Evolutionary conservation across 148 eudicot species (phyloP).

Genomic region (Agrostemma githago): DNA sequence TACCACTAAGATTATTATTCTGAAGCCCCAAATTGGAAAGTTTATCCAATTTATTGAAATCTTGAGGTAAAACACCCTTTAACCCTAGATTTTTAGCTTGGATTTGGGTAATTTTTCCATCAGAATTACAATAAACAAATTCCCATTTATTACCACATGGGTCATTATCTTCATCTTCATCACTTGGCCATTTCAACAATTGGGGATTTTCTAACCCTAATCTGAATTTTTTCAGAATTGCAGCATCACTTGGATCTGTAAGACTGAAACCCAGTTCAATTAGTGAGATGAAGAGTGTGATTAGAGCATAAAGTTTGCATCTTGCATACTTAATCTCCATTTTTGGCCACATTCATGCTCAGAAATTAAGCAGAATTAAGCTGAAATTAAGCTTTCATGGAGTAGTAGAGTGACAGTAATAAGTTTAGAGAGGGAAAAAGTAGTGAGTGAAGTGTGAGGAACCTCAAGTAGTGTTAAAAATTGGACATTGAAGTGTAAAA

Average conservation of each 20-base stretch:
- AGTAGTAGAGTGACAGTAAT: not conserved
- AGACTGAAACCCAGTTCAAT: slow-evolving; percentile 35
- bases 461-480: not conserved
- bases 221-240: slow-evolving; percentile 59
- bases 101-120: slow-evolving; percentile 62
- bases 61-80: slow-evolving; percentile 64
- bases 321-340: slow-evolving; percentile 14
- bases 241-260: slow-evolving; percentile 67
- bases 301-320: slow-evolving; percentile 3
- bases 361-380: not conserved
- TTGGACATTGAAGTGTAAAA: not conserved
- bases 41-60: slow-evolving; percentile 55
- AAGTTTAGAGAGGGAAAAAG: not conserved
- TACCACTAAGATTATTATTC: slow-evolving; percentile 65
- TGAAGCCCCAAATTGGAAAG: slow-evolving; percentile 77
- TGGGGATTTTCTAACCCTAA: slow-evolving; percentile 68
- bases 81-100: slow-evolving; percentile 62
- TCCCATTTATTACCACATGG: slow-evolving; percentile 88
- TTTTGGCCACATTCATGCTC: not conserved
- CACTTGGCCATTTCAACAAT: slow-evolving; percentile 72
- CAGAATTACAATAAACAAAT: slow-evolving; percentile 44
- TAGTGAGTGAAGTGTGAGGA: not conserved
- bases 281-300: slow-evolving; percentile 18
- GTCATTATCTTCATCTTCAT: slow-evolving; percentile 39
- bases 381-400: not conserved